Percentiles rank a stretch among this genome's conserved stretches.
phyloP scores from a whole-genome alignment of 495 filamentous ascomycete genomes.

The Penicillium dipodomyicola region DNA sequence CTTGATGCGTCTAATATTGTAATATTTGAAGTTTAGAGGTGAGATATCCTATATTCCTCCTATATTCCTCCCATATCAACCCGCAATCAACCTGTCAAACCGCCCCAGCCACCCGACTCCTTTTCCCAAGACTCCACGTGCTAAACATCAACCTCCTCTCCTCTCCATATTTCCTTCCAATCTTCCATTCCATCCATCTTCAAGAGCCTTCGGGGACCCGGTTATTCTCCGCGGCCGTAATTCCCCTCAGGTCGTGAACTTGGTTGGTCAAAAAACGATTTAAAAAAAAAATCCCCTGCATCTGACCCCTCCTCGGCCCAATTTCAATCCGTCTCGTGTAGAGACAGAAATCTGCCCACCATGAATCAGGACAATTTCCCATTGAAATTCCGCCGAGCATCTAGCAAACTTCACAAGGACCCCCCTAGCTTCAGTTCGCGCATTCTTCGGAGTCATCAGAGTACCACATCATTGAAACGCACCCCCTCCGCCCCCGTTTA shows the following conservation, averaged over 20 bases:
- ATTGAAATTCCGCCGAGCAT: slow-evolving; percentile 48
- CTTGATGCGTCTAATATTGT: neutral
- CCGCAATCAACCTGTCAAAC: slow-evolving; percentile 7
- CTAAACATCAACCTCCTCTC: slow-evolving; percentile 13
- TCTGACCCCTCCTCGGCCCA: slow-evolving; percentile 32
- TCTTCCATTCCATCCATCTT: slow-evolving; percentile 3
- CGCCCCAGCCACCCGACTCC: slow-evolving; percentile 19
- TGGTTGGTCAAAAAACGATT: slow-evolving; percentile 11
- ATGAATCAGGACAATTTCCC: slow-evolving; percentile 48
- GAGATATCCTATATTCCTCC: neutral
- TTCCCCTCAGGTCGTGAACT: slow-evolving; percentile 1
- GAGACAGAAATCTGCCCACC: slow-evolving; percentile 30
- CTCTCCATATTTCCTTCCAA: slow-evolving; percentile 7
- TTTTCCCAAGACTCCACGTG: slow-evolving; percentile 27
- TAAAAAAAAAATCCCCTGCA: slow-evolving; percentile 12
- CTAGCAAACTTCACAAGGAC: slow-evolving; percentile 51
- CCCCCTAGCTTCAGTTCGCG: slow-evolving; percentile 44
- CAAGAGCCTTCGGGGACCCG: slow-evolving; percentile 6
- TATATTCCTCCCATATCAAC: too few relatives aligned
- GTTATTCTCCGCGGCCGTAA: slow-evolving; percentile 10
- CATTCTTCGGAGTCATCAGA: slow-evolving; percentile 47
- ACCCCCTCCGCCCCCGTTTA: slow-evolving; percentile 67
- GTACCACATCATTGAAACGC: slow-evolving; percentile 55
- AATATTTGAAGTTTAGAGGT: neutral
- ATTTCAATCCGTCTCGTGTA: slow-evolving; percentile 33